These are phyloP conservation scores for Fusarium praegraminearum DNA, from an alignment of 2,329 filamentous ascomycete genomes.

Conservation along the genomic window DNA sequence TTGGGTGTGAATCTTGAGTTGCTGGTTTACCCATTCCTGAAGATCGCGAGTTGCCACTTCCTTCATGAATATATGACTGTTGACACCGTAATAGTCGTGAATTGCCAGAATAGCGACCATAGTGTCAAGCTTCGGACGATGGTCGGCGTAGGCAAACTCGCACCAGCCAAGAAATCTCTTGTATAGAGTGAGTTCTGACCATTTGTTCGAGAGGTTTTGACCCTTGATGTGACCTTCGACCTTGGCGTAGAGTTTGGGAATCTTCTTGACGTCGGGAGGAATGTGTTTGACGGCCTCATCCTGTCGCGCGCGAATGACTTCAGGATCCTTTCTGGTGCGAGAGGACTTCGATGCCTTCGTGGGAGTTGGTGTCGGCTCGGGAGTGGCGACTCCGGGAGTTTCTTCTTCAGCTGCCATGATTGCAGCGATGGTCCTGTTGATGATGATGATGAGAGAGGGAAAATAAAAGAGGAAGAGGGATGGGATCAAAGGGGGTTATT, in stretches of 20 bases:
- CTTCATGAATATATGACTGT: neutral
- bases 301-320: neutral
- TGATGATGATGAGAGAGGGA: neutral
- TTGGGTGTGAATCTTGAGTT: neutral
- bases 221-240: neutral
- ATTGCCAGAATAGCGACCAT: conserved; percentile 15
- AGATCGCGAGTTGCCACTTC: neutral
- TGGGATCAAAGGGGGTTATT: neutral
- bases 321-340: neutral
- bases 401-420: conserved; percentile 1
- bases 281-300: conserved; percentile 3
- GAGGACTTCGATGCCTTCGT: neutral
- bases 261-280: neutral
- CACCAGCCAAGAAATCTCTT: conserved; percentile 19
- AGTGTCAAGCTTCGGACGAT: neutral
- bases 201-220: accelerated
- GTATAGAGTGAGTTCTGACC: neutral
- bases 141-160: accelerated
- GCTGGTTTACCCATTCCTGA: conserved; percentile 2
- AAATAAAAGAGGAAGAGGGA: accelerated
- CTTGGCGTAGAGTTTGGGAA: neutral
- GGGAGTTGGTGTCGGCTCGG: neutral
- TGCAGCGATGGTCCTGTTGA: neutral
- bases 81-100: neutral
- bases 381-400: neutral